Percentiles rank a stretch among this genome's conserved stretches.
Conservation (phyloP, 108 stramenopile genomes). For the Cyclotella baltica region DNA sequence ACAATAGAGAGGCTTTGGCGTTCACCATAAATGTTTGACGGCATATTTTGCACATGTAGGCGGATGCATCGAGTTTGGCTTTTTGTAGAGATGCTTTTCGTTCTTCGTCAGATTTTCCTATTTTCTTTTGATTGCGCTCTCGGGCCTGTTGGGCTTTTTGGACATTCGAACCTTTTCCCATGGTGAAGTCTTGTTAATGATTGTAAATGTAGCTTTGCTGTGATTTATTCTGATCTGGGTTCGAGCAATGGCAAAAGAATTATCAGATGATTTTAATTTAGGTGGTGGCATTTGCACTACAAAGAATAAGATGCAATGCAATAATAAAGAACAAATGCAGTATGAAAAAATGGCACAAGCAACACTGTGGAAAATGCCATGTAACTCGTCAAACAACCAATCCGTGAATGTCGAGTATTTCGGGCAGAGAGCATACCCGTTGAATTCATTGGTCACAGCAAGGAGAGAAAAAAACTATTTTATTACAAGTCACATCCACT, state of each 20-base stretch:
- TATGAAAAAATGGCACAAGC: no score
- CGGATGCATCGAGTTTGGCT: conserved; percentile 73
- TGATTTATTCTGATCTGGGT: neutral
- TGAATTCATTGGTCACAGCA: no score
- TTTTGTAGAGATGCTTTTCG: conserved; percentile 83
- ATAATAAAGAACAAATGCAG: no score
- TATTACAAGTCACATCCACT: no score
- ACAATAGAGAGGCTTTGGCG: conserved; percentile 68
- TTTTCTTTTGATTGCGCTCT: conserved; percentile 86
- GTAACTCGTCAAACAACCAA: no score
- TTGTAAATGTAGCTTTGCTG: neutral
- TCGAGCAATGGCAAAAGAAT: neutral
- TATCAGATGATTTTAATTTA: neutral
- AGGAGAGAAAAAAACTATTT: no score
- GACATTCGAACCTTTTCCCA: conserved; percentile 93
- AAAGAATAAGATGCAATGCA: no score
- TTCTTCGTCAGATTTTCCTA: conserved; percentile 88
- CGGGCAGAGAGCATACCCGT: no score
- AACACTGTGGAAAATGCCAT: no score
- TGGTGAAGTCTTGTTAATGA: conserved; percentile 12
- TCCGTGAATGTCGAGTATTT: no score
- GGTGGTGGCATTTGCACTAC: no score
- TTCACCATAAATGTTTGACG: conserved; percentile 93
- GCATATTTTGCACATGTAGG: conserved; percentile 85
- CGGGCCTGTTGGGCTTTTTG: conserved; percentile 88